These are phyloP conservation scores for Chaetomium strumarium DNA, from an alignment of 2,329 filamentous ascomycete genomes.

Conservation along the genomic window DNA sequence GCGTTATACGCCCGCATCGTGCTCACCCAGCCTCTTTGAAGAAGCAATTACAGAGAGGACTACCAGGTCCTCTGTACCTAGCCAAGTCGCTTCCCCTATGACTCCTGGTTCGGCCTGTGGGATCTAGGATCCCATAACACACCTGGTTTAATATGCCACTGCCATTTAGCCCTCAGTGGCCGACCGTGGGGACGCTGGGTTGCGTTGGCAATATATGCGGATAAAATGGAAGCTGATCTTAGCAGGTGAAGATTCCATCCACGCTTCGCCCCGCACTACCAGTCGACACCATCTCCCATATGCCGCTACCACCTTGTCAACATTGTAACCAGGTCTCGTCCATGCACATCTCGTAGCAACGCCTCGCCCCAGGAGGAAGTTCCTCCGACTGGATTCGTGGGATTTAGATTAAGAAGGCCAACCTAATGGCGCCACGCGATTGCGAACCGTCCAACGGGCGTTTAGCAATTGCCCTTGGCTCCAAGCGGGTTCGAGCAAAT, in stretches of 20 bases:
- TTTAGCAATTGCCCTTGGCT: slow-evolving; percentile 13
- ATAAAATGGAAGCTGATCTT: slow-evolving; percentile 20
- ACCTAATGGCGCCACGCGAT: slow-evolving; percentile 22
- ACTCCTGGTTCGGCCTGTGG: too few species aligned
- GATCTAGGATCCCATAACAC: slow-evolving; percentile 18
- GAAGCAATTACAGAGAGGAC: too few species aligned
- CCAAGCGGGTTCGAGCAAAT: slow-evolving; percentile 6
- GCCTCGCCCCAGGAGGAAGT: slow-evolving; percentile 12
- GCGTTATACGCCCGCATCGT: too few species aligned
- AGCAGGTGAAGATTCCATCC: slow-evolving; percentile 4
- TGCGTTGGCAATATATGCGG: slow-evolving; percentile 23
- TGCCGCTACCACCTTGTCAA: background rate
- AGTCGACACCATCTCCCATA: slow-evolving; percentile 6
- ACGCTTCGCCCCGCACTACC: slow-evolving; percentile 10
- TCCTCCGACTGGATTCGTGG: slow-evolving; percentile 12
- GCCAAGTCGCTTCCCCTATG: too few species aligned
- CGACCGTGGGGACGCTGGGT: slow-evolving; percentile 13
- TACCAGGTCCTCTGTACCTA: too few species aligned
- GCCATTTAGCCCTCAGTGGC: slow-evolving; percentile 24
- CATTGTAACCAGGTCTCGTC: background rate
- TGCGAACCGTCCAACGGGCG: slow-evolving; percentile 18
- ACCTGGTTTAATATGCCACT: slow-evolving; percentile 21
- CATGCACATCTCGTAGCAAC: background rate
- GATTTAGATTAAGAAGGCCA: slow-evolving; percentile 20
- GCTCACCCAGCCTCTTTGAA: too few species aligned